These are phyloP conservation scores for Chaetothyriales sp. DNA, from an alignment of 2,329 filamentous ascomycete genomes.

Conservation along the genomic window DNA sequence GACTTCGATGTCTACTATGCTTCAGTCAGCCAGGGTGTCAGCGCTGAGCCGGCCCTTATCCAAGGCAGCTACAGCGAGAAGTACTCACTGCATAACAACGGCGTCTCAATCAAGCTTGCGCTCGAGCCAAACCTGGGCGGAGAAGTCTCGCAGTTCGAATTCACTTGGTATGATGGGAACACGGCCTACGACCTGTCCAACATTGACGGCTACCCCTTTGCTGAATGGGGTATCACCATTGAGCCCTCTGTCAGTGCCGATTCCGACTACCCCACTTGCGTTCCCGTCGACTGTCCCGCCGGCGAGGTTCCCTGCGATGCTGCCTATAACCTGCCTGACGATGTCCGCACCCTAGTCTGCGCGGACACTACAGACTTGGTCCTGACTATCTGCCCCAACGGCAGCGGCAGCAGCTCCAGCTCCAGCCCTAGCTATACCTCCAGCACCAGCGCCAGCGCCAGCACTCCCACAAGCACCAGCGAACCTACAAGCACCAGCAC, in stretches of 20 bases:
- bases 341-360: conserved; percentile 17
- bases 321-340: conserved; percentile 17
- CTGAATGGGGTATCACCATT: conserved; percentile 15
- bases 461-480: neutral
- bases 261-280: conserved; percentile 14
- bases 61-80: conserved; percentile 23
- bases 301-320: conserved; percentile 12
- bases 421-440: neutral
- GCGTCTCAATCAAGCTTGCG: conserved; percentile 30
- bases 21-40: conserved; percentile 24
- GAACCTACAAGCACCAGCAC: conserved; percentile 8
- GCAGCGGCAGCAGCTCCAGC: conserved; percentile 1
- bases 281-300: conserved; percentile 14
- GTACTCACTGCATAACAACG: conserved; percentile 23
- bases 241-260: conserved; percentile 14
- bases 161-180: conserved; percentile 23
- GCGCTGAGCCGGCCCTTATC: conserved; percentile 20
- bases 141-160: conserved; percentile 28
- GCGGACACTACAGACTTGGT: conserved; percentile 10
- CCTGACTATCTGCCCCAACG: conserved; percentile 15
- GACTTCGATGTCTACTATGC: conserved; percentile 24
- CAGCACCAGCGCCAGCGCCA: neutral
- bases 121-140: conserved; percentile 21
- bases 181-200: conserved; percentile 30
- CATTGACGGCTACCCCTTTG: conserved; percentile 30